Conservation (phyloP, 2,329 filamentous ascomycete genomes). For the Calonectria crousiana region DNA sequence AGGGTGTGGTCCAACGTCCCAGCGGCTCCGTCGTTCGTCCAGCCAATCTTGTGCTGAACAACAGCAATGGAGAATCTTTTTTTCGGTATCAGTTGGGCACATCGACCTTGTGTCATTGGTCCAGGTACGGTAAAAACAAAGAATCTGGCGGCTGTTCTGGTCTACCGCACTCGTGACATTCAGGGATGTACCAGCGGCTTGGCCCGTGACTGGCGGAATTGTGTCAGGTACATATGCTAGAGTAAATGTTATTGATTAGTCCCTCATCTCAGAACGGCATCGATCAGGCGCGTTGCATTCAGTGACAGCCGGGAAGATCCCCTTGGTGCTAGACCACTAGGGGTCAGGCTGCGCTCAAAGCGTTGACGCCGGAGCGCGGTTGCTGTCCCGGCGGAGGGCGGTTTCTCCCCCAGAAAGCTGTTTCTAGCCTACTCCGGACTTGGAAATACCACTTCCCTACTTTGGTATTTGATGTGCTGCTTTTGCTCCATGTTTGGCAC, state of each 20-base stretch:
- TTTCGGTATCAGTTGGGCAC: constrained; percentile 1
- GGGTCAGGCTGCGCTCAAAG: constrained; percentile 14
- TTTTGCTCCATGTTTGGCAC: constrained; percentile 1
- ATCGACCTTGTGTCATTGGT: constrained; percentile 7
- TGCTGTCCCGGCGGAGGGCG: constrained; percentile 5
- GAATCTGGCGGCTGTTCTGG: constrained; percentile 7
- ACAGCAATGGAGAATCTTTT: constrained; percentile 11
- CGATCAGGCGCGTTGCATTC: constrained; percentile 4
- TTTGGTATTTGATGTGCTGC: neutral
- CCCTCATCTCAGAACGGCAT: neutral
- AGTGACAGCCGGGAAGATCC: constrained; percentile 18
- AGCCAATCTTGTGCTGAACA: constrained; percentile 13
- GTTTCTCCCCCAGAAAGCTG: constrained; percentile 11
- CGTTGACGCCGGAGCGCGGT: constrained; percentile 6
- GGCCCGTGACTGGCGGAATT: neutral
- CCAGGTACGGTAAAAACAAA: constrained; percentile 6
- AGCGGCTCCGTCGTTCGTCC: constrained; percentile 18
- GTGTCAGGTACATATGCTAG: neutral
- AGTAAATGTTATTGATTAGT: constrained; percentile 11
- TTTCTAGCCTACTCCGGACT: neutral
- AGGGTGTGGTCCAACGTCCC: constrained; percentile 3
- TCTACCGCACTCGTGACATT: constrained; percentile 17
- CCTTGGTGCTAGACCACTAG: neutral
- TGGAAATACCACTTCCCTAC: constrained; percentile 6
- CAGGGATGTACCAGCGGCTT: constrained; percentile 6